Percentiles rank a stretch among this genome's conserved stretches.
phyloP scores from a whole-genome alignment of 352 stramenopile genomes.

The Globisporangium spiculum region DNA sequence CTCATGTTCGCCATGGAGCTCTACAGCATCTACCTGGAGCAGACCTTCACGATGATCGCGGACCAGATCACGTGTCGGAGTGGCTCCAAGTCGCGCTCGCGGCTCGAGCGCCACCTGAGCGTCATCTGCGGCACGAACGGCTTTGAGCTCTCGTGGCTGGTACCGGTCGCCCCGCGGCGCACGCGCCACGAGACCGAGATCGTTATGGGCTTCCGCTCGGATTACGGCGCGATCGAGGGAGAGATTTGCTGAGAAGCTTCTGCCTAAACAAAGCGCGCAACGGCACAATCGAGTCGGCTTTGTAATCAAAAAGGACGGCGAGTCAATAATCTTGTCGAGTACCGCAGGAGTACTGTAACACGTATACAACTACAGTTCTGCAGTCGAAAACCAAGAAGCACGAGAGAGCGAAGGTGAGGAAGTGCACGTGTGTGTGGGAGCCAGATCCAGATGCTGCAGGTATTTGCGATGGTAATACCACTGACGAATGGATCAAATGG shows the following conservation, averaged over 20 bases:
- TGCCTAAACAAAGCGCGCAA: neutral
- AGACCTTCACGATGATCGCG: constrained; percentile 47
- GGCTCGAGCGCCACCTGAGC: constrained; percentile 62
- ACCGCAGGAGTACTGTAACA: neutral
- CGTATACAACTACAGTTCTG: neutral
- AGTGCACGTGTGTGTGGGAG: neutral
- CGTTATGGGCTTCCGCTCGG: constrained; percentile 47
- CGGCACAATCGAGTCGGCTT: neutral
- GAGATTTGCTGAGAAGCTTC: constrained; percentile 29
- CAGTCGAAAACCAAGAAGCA: neutral
- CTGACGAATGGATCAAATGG: neutral
- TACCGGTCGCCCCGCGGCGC: constrained; percentile 44
- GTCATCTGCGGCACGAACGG: constrained; percentile 76
- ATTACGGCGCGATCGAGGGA: constrained; percentile 1
- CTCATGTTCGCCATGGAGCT: constrained; percentile 82
- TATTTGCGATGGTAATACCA: neutral
- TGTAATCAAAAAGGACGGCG: neutral
- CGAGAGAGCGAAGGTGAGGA: neutral
- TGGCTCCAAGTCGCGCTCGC: constrained; percentile 60
- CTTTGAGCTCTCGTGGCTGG: constrained; percentile 60
- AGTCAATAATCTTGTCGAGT: neutral
- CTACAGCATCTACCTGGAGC: constrained; percentile 68
- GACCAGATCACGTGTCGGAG: constrained; percentile 51
- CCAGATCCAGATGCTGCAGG: neutral
- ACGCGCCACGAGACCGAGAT: constrained; percentile 61